Base-by-base conservation (phyloP, 805 yeast genomes). In the Myxozyma lipomycoides region DNA sequence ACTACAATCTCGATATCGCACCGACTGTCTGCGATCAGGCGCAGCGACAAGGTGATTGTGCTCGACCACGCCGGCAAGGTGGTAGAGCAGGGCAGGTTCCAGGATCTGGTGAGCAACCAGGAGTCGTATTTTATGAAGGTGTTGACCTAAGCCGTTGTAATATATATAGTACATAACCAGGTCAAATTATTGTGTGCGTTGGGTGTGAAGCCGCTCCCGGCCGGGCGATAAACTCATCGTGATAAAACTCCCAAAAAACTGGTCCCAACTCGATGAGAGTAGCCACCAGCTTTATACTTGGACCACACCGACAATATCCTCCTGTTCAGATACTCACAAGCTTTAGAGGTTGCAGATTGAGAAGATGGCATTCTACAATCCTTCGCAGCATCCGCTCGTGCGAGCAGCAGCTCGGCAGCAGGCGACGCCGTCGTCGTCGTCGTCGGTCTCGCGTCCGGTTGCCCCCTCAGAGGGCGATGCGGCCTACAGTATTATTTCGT, bases 1-100 rank as follows among this genome's bases (percentile, higher is more conserved):
- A 83, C 90, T 1, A 79, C 84, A 40, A 67, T 84, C 54, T 83
- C 88, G 63, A 82, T 84, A 66, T 89, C 90, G 7, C 91, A 84
- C 65, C 71, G 91, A 61, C 71, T 84, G 69, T 77, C 77, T 55
- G 79, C 86, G 0, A 79, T 81, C 52, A 63, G 70, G 40, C 71
- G 74, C 51, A 76, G 87, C 1, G 70, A 75, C 43, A 68, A 68
- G 45, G 79, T 83, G 23, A 71, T 74, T 44, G 74, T 81, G 47
- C 63, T 84, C 46, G 71, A 73, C 22, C 73, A 75, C 45, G 65
- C 71, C 42, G 89, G 89, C 18, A 65, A 67, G 35, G 77, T 83
- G 24, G 67, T 68, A 2, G 88, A 83, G 60, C 60, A 66, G 6
- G 80, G 83, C 3, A 64, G 69, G 7, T 78, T 70, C 58, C 61